A percentile compares a stretch with the other conserved stretches of the same genome.
These are phyloP conservation scores for Neoboletus magnificus DNA, from an alignment of 768 basidiomycete genomes.

Conservation along the genomic window DNA sequence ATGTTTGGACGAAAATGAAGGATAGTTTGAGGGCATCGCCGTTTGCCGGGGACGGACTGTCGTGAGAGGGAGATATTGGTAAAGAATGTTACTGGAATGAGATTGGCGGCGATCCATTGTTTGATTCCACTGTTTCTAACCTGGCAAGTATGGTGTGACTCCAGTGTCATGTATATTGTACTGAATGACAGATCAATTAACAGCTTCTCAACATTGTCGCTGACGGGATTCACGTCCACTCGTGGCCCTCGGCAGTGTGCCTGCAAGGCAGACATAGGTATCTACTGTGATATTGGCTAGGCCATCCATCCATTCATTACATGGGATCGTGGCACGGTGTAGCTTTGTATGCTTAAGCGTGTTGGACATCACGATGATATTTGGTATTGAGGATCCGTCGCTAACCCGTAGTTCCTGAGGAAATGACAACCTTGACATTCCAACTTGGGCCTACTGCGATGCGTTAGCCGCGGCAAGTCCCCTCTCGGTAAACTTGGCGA, in stretches of 20 bases:
- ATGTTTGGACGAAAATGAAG: constrained; percentile 50
- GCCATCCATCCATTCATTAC: background rate
- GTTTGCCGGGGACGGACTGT: constrained; percentile 29
- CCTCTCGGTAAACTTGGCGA: constrained; percentile 9
- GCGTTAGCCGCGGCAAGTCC: too few species aligned
- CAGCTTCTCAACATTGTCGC: background rate
- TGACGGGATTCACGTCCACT: background rate
- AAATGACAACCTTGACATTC: too few species aligned
- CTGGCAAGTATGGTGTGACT: background rate
- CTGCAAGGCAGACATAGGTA: background rate
- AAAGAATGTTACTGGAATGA: background rate
- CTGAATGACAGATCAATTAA: background rate
- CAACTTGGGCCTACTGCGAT: background rate
- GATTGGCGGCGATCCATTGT: background rate
- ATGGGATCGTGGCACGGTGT: background rate
- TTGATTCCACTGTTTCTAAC: background rate
- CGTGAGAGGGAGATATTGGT: constrained; percentile 32
- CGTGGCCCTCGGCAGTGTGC: too few species aligned
- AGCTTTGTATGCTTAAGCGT: background rate
- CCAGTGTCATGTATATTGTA: background rate
- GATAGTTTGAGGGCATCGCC: constrained; percentile 31
- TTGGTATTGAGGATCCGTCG: background rate
- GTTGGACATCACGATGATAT: background rate
- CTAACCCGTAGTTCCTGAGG: background rate
- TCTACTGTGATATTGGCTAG: background rate